Percentiles rank a stretch among this genome's conserved stretches.
phyloP scores from a whole-genome alignment of 1,284 basidiomycete genomes.

The Chalciporus sp. region DNA sequence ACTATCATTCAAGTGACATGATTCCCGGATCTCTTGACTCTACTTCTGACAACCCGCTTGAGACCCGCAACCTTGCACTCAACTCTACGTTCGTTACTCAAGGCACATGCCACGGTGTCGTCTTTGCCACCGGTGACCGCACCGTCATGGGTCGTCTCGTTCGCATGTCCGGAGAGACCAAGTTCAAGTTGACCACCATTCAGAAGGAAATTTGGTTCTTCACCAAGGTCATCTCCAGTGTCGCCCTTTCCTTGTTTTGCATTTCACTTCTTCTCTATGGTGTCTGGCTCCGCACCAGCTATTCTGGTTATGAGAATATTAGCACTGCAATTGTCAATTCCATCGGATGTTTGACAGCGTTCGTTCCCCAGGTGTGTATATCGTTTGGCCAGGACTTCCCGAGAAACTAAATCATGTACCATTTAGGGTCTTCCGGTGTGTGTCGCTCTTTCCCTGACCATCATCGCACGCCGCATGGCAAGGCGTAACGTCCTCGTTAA shows the following conservation, averaged over 20 bases:
- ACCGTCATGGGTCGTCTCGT: slow-evolving; percentile 67
- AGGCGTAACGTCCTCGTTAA: slow-evolving; percentile 60
- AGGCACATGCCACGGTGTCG: slow-evolving; percentile 59
- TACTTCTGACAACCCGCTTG: slow-evolving; percentile 59
- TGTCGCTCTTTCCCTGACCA: slow-evolving; percentile 53
- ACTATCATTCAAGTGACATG: slow-evolving; percentile 41
- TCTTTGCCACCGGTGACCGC: slow-evolving; percentile 59
- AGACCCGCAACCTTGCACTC: slow-evolving; percentile 66
- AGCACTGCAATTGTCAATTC: slow-evolving; percentile 47
- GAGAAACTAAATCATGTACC: background rate
- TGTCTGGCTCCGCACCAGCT: slow-evolving; percentile 45
- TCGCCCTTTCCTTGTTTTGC: slow-evolving; percentile 45
- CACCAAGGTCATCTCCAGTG: slow-evolving; percentile 46
- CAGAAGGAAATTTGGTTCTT: slow-evolving; percentile 53
- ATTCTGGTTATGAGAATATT: slow-evolving; percentile 41
- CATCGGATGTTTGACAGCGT: slow-evolving; percentile 51
- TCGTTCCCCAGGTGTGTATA: slow-evolving; percentile 47
- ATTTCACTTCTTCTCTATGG: slow-evolving; percentile 46
- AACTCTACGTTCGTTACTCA: slow-evolving; percentile 54
- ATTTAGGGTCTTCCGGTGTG: slow-evolving; percentile 47
- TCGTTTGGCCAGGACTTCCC: background rate
- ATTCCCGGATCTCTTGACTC: slow-evolving; percentile 51
- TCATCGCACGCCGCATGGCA: slow-evolving; percentile 53
- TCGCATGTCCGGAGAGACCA: slow-evolving; percentile 51
- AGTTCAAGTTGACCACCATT: slow-evolving; percentile 50